Base-by-base conservation (phyloP, 2,329 filamentous ascomycete genomes). In the Fusarium sp. region DNA sequence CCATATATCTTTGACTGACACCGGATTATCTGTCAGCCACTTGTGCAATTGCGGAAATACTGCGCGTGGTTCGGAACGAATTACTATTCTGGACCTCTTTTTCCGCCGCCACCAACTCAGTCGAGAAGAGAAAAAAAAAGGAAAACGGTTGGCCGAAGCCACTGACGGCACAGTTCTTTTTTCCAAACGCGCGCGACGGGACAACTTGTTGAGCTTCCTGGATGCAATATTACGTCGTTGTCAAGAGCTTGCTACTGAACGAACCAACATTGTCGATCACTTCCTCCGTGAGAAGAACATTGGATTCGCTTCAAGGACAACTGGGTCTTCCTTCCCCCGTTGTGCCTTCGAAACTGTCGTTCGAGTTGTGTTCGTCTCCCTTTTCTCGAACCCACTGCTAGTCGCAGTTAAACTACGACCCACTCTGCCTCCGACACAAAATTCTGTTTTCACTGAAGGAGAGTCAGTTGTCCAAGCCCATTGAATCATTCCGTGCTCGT, bases 141-240 rank as follows among this genome's bases (percentile, higher is more conserved):
- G 35, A 41, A 51, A 52, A 63, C 34, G 25, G 42, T 54, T 39
- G 44, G 47, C 52, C 46, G 47, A 61, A 70, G 67, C 62, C 55
- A 32, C 57, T 58, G 63, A 70, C 60, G 53, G 38, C 49, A 63
- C 40, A 57, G 53, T 26, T 50, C 40, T 36, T 35, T 10, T 45
- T 10, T 29, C 50, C 58, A 40, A 19, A 19, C 35, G 31, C 24
- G 47, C 28, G 29, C 56, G 59, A 55, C 34, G 42, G 40, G n/a
- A 44, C 41, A 35, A 55, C 47, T 43, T 51, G 61, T 64, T 46
- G 61, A 41, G 35, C 19, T 34, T 41, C 32, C 38, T 38, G 34
- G 47, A 36, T 68, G 67, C 53, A 64, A 38, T 50, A 69, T 69
- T 69, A 69, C 66, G 66, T 68, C 66, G 66, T 44, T 52, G 24